Base-by-base conservation (phyloP, 2,329 filamentous ascomycete genomes). In the Bipolaris sorokiniana region DNA sequence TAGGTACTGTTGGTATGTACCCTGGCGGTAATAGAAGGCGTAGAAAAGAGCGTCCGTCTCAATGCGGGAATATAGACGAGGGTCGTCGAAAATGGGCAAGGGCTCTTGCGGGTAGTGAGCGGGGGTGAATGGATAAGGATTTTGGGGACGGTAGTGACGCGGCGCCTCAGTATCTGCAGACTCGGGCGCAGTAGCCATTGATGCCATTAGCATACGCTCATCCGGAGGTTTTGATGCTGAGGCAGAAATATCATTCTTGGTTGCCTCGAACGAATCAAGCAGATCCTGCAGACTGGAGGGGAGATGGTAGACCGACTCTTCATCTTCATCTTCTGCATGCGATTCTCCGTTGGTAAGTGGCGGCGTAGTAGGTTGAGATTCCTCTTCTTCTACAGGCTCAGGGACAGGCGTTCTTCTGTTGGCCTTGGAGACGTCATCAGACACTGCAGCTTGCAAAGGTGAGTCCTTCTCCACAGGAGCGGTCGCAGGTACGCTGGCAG, bases 21-120 rank as follows among this genome's bases (percentile, higher is more conserved):
- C 92, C 78, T 99, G 95, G 67, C 94, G 92, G 82, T 99, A 99
- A 82, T 99, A 99, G 79, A 99, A 99, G 44, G 97, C 90, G 79
- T 99, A 99, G 79, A 99, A 99, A 9, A 99, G 83, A 28, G 94
- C 97, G 73, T 99, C 95, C 0, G 93, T 92, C 71, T 99, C 95
- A 59, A 99, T 94, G 56, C 91, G 86, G 23, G 86, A 86, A 78
- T 97, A 99, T 59, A 99, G 79, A 45, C 90, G 84, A 33, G 92
- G 90, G 76, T 99, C 92, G 68, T 97, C 92, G 67, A 98, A 94
- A 63, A 98, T 92, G 2, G 90, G 81, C 40, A 97, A 82, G n/a
- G 93, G 90, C 73, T 97, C 92, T 72, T 96, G 92, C 6, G 95
- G 95, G 76, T 96, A 99, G 66, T 95, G 91, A 7, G 90, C 82